phyloP scores from a whole-genome alignment of 2,329 filamentous ascomycete genomes.

The Botrytis medusae region DNA sequence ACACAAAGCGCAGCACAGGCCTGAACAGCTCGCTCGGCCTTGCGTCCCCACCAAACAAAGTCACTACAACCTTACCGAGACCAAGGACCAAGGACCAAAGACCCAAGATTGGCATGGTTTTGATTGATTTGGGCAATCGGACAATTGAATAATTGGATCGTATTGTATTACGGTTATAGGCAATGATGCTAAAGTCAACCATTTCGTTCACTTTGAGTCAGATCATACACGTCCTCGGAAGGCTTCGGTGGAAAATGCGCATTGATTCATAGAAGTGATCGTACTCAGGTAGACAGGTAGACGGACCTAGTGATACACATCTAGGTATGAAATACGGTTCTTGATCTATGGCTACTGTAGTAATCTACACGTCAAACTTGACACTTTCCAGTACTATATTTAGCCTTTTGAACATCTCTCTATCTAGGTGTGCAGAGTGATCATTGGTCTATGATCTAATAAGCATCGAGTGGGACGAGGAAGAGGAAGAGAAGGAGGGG shows the following conservation, averaged over 20 bases:
- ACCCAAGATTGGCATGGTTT: neutral
- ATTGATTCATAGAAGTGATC: neutral
- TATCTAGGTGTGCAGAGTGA: neutral
- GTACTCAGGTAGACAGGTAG: neutral
- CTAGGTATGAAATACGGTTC: neutral
- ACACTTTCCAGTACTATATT: neutral
- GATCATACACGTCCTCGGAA: neutral
- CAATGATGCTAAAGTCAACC: neutral
- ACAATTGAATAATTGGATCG: neutral
- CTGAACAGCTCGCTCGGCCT: conserved; percentile 5
- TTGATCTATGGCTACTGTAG: neutral
- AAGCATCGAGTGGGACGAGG: neutral
- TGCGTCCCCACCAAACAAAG: conserved; percentile 10
- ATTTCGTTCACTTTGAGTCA: neutral
- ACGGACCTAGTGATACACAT: neutral
- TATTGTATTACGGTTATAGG: neutral
- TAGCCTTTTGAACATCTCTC: neutral
- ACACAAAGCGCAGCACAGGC: conserved; percentile 19
- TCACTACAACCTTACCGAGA: neutral
- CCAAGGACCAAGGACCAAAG: neutral
- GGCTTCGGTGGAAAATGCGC: neutral
- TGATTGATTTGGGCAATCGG: neutral
- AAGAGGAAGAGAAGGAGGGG: neutral
- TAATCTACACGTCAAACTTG: neutral
- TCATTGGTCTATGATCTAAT: neutral